Percentiles rank a stretch among this genome's conserved stretches.
phyloP scores from a whole-genome alignment of 164 flowering plant genomes.

The Pachysandra terminalis region DNA sequence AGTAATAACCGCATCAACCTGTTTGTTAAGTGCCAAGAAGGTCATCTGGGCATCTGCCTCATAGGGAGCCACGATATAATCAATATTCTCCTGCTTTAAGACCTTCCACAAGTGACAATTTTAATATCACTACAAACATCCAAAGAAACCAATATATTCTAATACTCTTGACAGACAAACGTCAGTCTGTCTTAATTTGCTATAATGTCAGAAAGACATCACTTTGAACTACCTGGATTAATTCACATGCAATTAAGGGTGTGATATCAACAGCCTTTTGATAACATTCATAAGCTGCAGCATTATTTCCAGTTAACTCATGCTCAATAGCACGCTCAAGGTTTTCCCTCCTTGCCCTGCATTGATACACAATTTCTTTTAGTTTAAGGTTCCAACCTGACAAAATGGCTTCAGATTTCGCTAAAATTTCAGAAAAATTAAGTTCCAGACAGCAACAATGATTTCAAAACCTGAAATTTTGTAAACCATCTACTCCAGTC shows the following conservation, averaged over 20 bases:
- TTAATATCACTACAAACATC: conserved; percentile 6
- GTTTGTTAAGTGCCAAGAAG: conserved; percentile 72
- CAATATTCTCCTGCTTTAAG: conserved; percentile 67
- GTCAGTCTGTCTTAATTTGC: neutral
- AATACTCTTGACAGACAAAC: neutral
- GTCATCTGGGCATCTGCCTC: conserved; percentile 99
- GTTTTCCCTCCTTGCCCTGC: conserved; percentile 85
- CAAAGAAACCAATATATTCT: too few relatives aligned
- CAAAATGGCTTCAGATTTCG: neutral
- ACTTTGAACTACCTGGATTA: conserved; percentile 61
- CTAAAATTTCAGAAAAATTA: too few relatives aligned
- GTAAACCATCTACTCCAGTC: too few relatives aligned
- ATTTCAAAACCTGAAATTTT: too few relatives aligned
- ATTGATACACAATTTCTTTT: neutral
- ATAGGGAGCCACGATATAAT: conserved; percentile 89
- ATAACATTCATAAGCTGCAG: conserved; percentile 91
- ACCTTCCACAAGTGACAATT: conserved; percentile 47
- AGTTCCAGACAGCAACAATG: too few relatives aligned
- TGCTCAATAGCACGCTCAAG: conserved; percentile 89
- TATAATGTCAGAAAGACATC: neutral
- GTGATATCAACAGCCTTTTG: conserved; percentile 96
- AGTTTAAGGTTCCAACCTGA: neutral
- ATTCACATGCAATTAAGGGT: conserved; percentile 75
- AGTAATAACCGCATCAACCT: conserved; percentile 84
- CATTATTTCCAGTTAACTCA: conserved; percentile 72